Evolutionary conservation across 208 protist genomes (phyloP).

Genomic region (Trypanosoma cruzi): DNA sequence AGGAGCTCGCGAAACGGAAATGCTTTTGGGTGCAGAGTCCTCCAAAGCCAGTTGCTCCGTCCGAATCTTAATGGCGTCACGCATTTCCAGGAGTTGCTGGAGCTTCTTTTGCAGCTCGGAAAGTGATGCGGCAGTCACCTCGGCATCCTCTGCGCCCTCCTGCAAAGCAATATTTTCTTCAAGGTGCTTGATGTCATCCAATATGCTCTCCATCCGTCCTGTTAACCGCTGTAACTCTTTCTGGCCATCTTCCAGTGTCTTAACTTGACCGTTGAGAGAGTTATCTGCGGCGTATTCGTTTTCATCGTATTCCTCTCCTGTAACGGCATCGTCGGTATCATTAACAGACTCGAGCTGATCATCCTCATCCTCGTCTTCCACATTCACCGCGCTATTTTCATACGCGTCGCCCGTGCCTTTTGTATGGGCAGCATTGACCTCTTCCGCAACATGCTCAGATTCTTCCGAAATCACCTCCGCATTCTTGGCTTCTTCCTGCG

Average conservation of each 20-base stretch:
- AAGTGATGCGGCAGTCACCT: slow-evolving; percentile 69
- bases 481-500: slow-evolving; percentile 41
- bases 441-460: background rate
- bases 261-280: background rate
- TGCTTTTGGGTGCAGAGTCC: background rate
- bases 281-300: background rate
- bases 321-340: background rate
- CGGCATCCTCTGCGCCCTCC: slow-evolving; percentile 61
- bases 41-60: slow-evolving; percentile 32
- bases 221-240: slow-evolving; percentile 53
- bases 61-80: slow-evolving; percentile 69
- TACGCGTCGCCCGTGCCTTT: background rate
- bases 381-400: slow-evolving; percentile 28
- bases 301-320: slow-evolving; percentile 7
- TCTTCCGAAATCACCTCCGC: slow-evolving; percentile 27
- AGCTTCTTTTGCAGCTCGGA: slow-evolving; percentile 80
- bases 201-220: slow-evolving; percentile 66
- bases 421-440: background rate
- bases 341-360: background rate
- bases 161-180: slow-evolving; percentile 67
- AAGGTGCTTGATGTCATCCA: slow-evolving; percentile 77
- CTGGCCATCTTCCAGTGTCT: slow-evolving; percentile 5
- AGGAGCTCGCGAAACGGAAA: background rate
- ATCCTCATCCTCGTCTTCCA: background rate
- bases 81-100: slow-evolving; percentile 73